Evolutionary conservation across 2,329 filamentous ascomycete species (phyloP).

Genomic region (Geoglossum cookeanum): DNA sequence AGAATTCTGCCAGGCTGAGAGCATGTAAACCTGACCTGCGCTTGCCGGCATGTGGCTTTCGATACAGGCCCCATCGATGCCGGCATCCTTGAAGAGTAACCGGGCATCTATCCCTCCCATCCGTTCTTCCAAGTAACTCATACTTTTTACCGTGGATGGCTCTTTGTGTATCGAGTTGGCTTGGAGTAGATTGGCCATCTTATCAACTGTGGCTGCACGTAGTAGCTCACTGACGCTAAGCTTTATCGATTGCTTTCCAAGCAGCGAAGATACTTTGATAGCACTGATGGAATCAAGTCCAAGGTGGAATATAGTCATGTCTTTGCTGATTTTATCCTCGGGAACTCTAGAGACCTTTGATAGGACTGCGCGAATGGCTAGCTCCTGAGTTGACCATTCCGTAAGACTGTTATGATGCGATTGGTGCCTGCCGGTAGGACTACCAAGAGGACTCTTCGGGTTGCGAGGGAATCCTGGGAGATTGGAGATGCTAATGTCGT

Average conservation of each 20-base stretch:
- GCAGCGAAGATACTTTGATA: conserved; percentile 58
- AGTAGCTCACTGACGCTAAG: conserved; percentile 56
- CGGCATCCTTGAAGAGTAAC: conserved; percentile 21
- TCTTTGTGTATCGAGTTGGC: conserved; percentile 9
- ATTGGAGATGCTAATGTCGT: conserved; percentile 44
- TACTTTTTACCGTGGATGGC: conserved; percentile 9
- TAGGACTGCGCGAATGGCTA: conserved; percentile 27
- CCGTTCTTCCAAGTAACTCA: conserved; percentile 12
- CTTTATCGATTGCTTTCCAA: conserved; percentile 42
- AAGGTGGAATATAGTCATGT: conserved; percentile 58
- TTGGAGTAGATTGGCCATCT: conserved; percentile 34
- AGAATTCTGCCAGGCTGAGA: conserved; percentile 55
- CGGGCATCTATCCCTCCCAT: conserved; percentile 22
- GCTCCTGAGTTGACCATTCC: conserved; percentile 15
- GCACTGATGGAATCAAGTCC: conserved; percentile 84
- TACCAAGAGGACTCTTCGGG: background rate
- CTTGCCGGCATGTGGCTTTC: conserved; percentile 47
- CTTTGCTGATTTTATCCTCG: conserved; percentile 34
- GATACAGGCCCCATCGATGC: conserved; percentile 27
- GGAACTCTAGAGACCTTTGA: conserved; percentile 41
- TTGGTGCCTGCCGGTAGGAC: background rate
- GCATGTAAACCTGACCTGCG: conserved; percentile 63
- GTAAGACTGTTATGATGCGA: background rate
- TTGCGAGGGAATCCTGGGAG: conserved; percentile 27
- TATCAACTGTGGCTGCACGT: conserved; percentile 40